Percentiles rank a stretch among this genome's conserved stretches.
phyloP scores from a whole-genome alignment of 2,329 filamentous ascomycete species.

The Eutypella sp. region DNA sequence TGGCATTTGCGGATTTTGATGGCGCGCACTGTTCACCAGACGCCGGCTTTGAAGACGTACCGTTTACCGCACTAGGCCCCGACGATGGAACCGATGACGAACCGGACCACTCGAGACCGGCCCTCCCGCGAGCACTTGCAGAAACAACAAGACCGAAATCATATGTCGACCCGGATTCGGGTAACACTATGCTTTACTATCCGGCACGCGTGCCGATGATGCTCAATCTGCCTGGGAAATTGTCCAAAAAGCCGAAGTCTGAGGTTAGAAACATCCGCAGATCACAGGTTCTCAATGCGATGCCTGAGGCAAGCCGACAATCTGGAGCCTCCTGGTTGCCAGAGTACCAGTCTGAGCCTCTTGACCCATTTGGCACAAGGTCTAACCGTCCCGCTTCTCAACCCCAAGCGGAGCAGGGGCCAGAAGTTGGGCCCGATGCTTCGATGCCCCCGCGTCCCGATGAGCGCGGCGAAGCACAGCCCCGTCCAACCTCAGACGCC shows the following conservation, averaged over 20 bases:
- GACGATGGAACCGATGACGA: conserved; percentile 17
- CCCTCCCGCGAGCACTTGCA: conserved; percentile 28
- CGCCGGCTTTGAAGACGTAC: conserved; percentile 24
- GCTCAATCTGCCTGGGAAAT: conserved; percentile 83
- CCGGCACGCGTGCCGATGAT: conserved; percentile 90
- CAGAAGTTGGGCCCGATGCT: conserved; percentile 8
- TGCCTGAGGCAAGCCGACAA: conserved; percentile 41
- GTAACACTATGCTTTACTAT: conserved; percentile 86
- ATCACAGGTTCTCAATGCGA: conserved; percentile 65
- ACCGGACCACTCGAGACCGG: conserved; percentile 13
- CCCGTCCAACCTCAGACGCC: conserved; percentile 5
- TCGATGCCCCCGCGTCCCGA: conserved; percentile 1
- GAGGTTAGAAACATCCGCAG: conserved; percentile 63
- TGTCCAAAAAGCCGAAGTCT: conserved; percentile 68
- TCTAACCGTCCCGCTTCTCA: conserved; percentile 8
- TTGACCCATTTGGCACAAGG: conserved; percentile 26
- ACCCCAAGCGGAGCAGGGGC: background rate
- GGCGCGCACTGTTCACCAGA: conserved; percentile 68
- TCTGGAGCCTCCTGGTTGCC: conserved; percentile 25
- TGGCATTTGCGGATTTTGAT: conserved; percentile 76
- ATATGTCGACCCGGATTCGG: conserved; percentile 59
- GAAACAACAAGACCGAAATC: conserved; percentile 42
- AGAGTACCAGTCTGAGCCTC: conserved; percentile 22
- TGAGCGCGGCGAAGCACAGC: conserved; percentile 6
- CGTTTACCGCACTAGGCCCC: conserved; percentile 20